These are phyloP conservation scores for Ophiocordyceps unilateralis DNA, from an alignment of 2,329 filamentous ascomycete genomes.

Conservation along the genomic window DNA sequence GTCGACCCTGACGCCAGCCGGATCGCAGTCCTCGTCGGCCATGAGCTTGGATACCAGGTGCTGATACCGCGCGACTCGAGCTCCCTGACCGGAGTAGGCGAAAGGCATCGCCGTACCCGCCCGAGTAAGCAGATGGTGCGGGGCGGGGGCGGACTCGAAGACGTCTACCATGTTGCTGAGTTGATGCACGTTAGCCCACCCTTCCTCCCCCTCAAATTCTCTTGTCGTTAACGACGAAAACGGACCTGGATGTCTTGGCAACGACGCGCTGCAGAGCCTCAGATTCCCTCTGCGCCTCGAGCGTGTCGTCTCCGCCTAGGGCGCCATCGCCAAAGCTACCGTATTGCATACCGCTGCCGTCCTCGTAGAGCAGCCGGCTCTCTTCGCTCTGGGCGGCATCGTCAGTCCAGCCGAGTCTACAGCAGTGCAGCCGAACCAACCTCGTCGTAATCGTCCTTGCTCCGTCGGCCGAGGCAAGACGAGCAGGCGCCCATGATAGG, in stretches of 20 bases:
- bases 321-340: conserved; percentile 44
- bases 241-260: conserved; percentile 46
- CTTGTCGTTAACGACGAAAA: not conserved
- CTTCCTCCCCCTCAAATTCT: not conserved
- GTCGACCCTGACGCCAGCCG: conserved; percentile 32
- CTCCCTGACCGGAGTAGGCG: conserved; percentile 35
- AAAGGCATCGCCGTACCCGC: conserved; percentile 21
- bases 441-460: conserved; percentile 36
- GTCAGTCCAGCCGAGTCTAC: not conserved
- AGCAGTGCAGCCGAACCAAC: conserved; percentile 17
- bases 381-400: conserved; percentile 31
- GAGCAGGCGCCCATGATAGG: conserved; percentile 44
- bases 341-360: conserved; percentile 40
- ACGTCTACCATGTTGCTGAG: conserved; percentile 49
- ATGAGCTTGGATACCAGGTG: conserved; percentile 43
- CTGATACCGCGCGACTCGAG: conserved; percentile 40
- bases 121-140: no score
- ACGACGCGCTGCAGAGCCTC: conserved; percentile 48
- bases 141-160: conserved; percentile 45
- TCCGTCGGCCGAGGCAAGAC: conserved; percentile 38
- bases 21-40: conserved; percentile 20
- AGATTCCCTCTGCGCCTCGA: conserved; percentile 45
- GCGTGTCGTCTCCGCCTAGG: conserved; percentile 36
- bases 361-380: conserved; percentile 41
- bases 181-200: not conserved